Conservation (phyloP, 2,329 filamentous ascomycete genomes). For the Didymellaceae sp. region DNA sequence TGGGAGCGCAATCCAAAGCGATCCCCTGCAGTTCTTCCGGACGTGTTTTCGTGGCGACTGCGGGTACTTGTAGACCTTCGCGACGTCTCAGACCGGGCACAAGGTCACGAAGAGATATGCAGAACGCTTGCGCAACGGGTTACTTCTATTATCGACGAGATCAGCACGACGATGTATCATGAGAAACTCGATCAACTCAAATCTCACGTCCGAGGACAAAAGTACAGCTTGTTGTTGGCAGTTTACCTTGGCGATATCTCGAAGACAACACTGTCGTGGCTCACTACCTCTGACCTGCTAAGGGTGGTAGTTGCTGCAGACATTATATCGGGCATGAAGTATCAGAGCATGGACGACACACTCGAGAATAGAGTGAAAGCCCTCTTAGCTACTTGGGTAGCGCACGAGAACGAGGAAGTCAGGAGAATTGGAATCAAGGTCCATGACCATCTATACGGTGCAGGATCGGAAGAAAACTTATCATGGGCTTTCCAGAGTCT, state of each 20-base stretch:
- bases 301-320: slow-evolving; percentile 33
- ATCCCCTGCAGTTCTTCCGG: slow-evolving; percentile 28
- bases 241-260: slow-evolving; percentile 31
- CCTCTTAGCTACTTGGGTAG: slow-evolving; percentile 28
- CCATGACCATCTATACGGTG: no score
- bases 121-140: slow-evolving; percentile 27
- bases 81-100: not conserved
- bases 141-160: slow-evolving; percentile 16
- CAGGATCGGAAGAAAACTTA: no score
- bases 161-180: slow-evolving; percentile 28
- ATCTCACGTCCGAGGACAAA: not conserved
- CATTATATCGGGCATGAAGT: slow-evolving; percentile 16
- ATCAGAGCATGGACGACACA: not conserved
- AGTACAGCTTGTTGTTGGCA: slow-evolving; percentile 18
- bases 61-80: slow-evolving; percentile 37
- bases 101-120: slow-evolving; percentile 21
- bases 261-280: slow-evolving; percentile 29
- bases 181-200: slow-evolving; percentile 17
- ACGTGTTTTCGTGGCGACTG: slow-evolving; percentile 34
- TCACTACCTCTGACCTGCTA: slow-evolving; percentile 31
- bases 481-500: no score
- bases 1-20: slow-evolving; percentile 33
- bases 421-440: slow-evolving; percentile 22
- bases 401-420: slow-evolving; percentile 34
- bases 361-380: slow-evolving; percentile 16